Base-by-base conservation (phyloP, 1,284 basidiomycete genomes). In the Vanrija pseudolonga region DNA sequence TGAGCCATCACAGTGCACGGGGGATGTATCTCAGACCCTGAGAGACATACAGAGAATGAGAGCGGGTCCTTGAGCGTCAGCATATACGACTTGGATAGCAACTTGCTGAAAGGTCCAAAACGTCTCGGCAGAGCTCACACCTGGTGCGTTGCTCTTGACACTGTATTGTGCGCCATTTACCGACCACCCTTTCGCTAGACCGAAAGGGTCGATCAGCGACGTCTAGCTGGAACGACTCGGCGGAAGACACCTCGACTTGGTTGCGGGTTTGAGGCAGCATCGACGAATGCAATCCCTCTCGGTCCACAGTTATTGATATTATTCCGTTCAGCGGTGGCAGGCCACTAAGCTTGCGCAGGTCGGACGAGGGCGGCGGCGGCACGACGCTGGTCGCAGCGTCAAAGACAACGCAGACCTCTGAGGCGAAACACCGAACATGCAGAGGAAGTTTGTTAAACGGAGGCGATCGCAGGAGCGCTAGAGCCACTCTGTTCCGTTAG, bases 281-380 rank as follows among this genome's bases (percentile, higher is more conserved):
- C 74, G 60, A 3, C 82, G 80, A 44, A 81, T 82, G 51, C 82
- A 81, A 0, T 87, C 87, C 64, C 87, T 84, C 0, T 89, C 86
- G 8, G n/a, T 19, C 88, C 88, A 65, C 89, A 86, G 2, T 85
- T 69, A 68, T 89, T 86, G 11, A 83, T 19, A 37, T 2, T 4
- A 38, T 18, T 6, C 41, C 50, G 23, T 23, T 28, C 18, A 52
- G 20, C 1, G 19, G 20, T 9, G 18, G 14, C 3, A 26, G 18
- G 19, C n/a, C 45, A 6, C 9, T 4, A 14, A 37, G 24, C 38
- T 36, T 46, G 38, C 11, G 18, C 23, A 12, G 32, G 19, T 46
- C 44, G 11, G 42, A 15, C 15, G 24, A 82, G 12, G 56, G 68
- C 48, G n/a, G 40, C 14, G 47, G 50, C 59, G 43, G 63, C 6